These are phyloP conservation scores for Aspergillus bridgeri DNA, from an alignment of 495 filamentous ascomycete genomes.

Conservation along the genomic window DNA sequence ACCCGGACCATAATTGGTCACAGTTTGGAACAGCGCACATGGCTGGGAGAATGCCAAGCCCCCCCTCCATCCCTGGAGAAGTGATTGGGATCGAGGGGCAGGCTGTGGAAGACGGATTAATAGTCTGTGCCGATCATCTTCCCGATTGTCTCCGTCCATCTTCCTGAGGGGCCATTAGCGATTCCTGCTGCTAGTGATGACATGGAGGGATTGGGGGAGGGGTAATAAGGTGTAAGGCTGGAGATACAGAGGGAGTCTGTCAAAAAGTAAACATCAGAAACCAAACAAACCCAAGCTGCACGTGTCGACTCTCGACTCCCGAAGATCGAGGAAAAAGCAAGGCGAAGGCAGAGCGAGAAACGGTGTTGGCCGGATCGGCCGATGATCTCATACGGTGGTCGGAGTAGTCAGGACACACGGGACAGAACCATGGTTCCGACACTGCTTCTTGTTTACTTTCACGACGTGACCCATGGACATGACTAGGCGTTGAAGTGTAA, in stretches of 20 bases:
- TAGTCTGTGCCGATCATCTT: background rate
- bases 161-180: background rate
- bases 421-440: background rate
- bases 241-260: background rate
- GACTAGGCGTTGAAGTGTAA: background rate
- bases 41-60: slow-evolving; percentile 2
- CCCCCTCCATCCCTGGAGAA: no score
- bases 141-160: background rate
- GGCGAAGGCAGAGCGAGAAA: background rate
- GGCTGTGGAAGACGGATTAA: background rate
- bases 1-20: background rate
- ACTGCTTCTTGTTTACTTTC: background rate
- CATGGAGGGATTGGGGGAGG: background rate
- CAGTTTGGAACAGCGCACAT: slow-evolving; percentile 7
- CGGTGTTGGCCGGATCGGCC: background rate
- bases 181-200: background rate
- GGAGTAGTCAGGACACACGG: background rate
- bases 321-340: background rate
- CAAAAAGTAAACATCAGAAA: background rate
- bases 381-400: background rate
- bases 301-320: background rate
- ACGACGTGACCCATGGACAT: background rate
- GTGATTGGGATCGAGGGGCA: background rate
- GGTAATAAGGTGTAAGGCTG: background rate
- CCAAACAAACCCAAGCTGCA: no score